Percentiles rank a stretch among this genome's conserved stretches.
phyloP scores from a whole-genome alignment of 2,329 filamentous ascomycete genomes.

The Botryotinia globosa region DNA sequence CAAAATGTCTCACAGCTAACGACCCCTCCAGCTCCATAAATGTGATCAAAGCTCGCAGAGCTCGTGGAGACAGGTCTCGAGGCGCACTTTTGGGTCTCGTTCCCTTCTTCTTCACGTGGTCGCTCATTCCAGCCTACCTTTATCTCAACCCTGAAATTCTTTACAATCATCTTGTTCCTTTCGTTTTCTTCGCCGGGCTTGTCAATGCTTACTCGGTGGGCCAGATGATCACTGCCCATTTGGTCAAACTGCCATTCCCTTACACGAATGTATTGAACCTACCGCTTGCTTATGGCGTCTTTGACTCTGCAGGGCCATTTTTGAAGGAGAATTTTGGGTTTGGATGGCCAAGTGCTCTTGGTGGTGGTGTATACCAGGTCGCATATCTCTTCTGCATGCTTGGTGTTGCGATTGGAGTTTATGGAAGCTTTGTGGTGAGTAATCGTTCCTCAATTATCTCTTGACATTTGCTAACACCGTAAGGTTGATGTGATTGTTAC shows the following conservation, averaged over 20 bases:
- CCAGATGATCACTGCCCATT: constrained; percentile 91
- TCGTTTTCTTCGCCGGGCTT: constrained; percentile 82
- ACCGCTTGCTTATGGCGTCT: constrained; percentile 73
- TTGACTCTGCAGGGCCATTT: constrained; percentile 75
- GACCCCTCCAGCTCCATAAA: constrained; percentile 60
- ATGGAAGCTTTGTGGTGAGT: constrained; percentile 84
- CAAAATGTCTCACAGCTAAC: constrained; percentile 30
- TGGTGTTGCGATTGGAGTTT: constrained; percentile 82
- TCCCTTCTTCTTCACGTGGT: constrained; percentile 79
- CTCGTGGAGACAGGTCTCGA: constrained; percentile 67
- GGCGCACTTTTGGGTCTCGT: constrained; percentile 77
- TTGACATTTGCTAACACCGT: not conserved
- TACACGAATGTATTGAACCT: constrained; percentile 83
- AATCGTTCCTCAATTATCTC: constrained; percentile 14
- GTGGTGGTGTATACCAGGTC: constrained; percentile 79
- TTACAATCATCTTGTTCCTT: constrained; percentile 79
- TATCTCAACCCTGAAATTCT: constrained; percentile 82
- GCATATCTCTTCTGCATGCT: constrained; percentile 88
- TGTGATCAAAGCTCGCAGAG: constrained; percentile 76
- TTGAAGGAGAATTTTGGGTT: constrained; percentile 54
- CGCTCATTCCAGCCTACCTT: constrained; percentile 73
- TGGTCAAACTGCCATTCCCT: constrained; percentile 84
- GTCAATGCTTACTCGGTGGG: constrained; percentile 95
- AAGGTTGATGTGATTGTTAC: constrained; percentile 88
- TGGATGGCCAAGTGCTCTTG: constrained; percentile 75